Conservation (phyloP, 2,329 filamentous ascomycete species). For the Zasmidium citrigriseum region DNA sequence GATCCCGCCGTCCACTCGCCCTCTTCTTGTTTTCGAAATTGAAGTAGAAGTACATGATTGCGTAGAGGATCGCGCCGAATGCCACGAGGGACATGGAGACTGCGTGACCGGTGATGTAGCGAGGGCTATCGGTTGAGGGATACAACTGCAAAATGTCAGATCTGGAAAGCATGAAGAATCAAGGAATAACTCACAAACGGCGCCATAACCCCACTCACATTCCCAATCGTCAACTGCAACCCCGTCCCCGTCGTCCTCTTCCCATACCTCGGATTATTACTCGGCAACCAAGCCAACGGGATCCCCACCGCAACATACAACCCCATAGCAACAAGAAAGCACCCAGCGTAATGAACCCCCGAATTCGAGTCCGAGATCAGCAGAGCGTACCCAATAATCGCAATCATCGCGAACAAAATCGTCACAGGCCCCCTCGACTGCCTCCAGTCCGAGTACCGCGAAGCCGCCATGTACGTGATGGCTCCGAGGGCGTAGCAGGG, state of each 20-base stretch:
- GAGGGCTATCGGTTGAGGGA: constrained; percentile 44
- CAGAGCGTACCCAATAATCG: constrained; percentile 48
- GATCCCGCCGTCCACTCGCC: constrained; percentile 42
- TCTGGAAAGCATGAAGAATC: not conserved
- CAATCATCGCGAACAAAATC: constrained; percentile 57
- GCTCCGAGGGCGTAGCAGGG: constrained; percentile 76
- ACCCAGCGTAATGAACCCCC: constrained; percentile 72
- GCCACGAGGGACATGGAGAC: constrained; percentile 54
- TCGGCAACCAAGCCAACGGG: constrained; percentile 53
- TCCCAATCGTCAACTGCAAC: constrained; percentile 70
- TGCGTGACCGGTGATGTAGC: constrained; percentile 54
- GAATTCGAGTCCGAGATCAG: constrained; percentile 61
- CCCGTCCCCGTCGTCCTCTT: constrained; percentile 74
- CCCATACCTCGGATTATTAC: constrained; percentile 72
- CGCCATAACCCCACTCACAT: constrained; percentile 46
- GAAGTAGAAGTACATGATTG: constrained; percentile 42
- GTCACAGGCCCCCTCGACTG: constrained; percentile 68
- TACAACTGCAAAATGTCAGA: constrained; percentile 43
- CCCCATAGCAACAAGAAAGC: constrained; percentile 73
- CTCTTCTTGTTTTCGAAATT: constrained; percentile 40
- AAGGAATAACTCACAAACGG: constrained; percentile 54
- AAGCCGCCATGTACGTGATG: constrained; percentile 65
- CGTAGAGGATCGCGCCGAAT: constrained; percentile 41
- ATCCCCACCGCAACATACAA: constrained; percentile 64
- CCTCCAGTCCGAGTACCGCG: constrained; percentile 66